Base-by-base conservation (phyloP, 441 rosid species). In the Adansonia madagascariensis region DNA sequence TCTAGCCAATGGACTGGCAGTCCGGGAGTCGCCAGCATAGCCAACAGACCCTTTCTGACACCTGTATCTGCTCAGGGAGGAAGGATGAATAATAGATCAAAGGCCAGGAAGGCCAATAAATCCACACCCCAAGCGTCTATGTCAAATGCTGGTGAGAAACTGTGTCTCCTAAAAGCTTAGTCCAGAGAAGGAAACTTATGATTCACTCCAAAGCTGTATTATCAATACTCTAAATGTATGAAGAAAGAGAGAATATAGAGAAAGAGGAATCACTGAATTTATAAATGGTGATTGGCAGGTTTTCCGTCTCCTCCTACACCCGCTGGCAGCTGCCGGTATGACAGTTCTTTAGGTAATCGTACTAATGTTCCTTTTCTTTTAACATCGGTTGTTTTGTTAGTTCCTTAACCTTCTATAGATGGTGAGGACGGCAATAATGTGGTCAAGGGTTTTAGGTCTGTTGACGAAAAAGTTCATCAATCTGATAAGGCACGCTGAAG, bases 381-480 rank as follows among this genome's bases (percentile, higher is more conserved):
- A 22, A 47, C 50, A 53, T 12, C 14, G 49, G 41, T 35, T 53
- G 7, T 41, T 31, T 55, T 53, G 17, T 1, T 47, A 46, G 20
- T 76, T 60, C 31, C 52, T 77, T 14, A 80, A 70, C 65, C 55
- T 79, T 64, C 75, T 9, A 12, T 67, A 55, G 65, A 50, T 18
- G 63, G 62, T 77, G 60, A 77, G 69, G 44, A 53, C 65, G 27
- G 64, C 3, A 59, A 71, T 81, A 77, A 79, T 53, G 78, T 82
- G 78, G 61, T 67, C 46, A 43, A 61, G 17, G 3, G 74, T 75
- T 82, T 75, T 88, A 95, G 99, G 97, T 85, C 88, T 91, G 76
- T 86, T 95, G 88, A 94, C 98, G 10, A 92, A 90, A 82, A 95
- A 91, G 86, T 95, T 95, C 74, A 86, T 94, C 77, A 88, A 87